Conservation (phyloP, 1,139 yeast genomes). For the Saccharomycopsis hybrid region DNA sequence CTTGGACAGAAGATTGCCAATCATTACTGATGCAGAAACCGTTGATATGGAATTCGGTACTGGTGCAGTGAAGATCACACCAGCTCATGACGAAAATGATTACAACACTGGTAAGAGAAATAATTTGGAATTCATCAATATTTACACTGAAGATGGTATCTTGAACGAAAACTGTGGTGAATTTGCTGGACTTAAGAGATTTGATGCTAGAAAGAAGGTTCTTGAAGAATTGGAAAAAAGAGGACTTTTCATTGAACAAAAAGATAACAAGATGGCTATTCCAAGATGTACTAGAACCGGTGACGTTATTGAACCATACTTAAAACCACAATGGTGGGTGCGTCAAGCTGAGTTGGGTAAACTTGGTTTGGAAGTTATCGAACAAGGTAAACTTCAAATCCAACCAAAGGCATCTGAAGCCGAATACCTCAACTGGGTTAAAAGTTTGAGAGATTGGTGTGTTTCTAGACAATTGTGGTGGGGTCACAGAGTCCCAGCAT, state of each 20-base stretch:
- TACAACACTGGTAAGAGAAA: constrained; percentile 94
- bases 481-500: constrained; percentile 99
- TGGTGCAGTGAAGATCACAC: constrained; percentile 98
- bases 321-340: constrained; percentile 99
- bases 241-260: constrained; percentile 75
- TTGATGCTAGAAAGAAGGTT: constrained; percentile 85
- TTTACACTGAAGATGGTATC: constrained; percentile 85
- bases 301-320: constrained; percentile 89
- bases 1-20: constrained; percentile 78
- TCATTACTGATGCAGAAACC: constrained; percentile 83
- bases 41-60: constrained; percentile 99
- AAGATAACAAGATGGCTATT: constrained; percentile 91
- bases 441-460: constrained; percentile 98
- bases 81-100: constrained; percentile 98
- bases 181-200: constrained; percentile 86
- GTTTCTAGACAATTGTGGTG: constrained; percentile 99
- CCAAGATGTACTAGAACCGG: constrained; percentile 96
- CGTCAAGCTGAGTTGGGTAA: constrained; percentile 84
- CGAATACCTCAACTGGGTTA: constrained; percentile 94
- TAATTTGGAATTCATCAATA: constrained; percentile 79
- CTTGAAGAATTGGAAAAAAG: constrained; percentile 71
- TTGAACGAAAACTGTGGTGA: constrained; percentile 92
- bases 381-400: constrained; percentile 72
- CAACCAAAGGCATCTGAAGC: constrained; percentile 85
- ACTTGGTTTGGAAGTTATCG: constrained; percentile 82